phyloP scores from a whole-genome alignment of 2,329 filamentous ascomycete genomes.

The Delphinella strobiligena region DNA sequence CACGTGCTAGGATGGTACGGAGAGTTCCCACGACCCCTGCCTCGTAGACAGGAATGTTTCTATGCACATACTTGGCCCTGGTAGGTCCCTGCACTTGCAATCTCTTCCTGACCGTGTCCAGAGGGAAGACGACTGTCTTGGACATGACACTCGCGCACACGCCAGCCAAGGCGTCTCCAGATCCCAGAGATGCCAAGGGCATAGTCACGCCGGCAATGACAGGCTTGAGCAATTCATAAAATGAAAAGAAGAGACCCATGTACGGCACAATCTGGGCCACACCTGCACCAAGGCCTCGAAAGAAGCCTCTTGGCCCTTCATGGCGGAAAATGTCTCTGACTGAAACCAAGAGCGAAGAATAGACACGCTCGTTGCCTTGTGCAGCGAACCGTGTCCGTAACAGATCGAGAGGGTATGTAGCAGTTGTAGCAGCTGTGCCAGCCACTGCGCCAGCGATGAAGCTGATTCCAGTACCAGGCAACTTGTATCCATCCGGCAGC shows the following conservation, averaged over 20 bases:
- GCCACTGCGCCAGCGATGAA: constrained; percentile 76
- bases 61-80: constrained; percentile 63
- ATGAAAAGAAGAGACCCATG: constrained; percentile 92
- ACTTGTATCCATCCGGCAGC: constrained; percentile 29
- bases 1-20: constrained; percentile 52
- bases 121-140: constrained; percentile 83
- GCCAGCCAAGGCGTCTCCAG: constrained; percentile 73
- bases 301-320: constrained; percentile 73
- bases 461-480: constrained; percentile 59
- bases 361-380: constrained; percentile 72
- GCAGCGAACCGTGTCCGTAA: constrained; percentile 93
- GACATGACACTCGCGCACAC: constrained; percentile 65
- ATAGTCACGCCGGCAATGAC: constrained; percentile 35
- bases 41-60: constrained; percentile 75
- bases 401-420: constrained; percentile 87
- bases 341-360: constrained; percentile 56
- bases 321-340: constrained; percentile 59
- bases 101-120: constrained; percentile 85
- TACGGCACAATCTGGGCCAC: constrained; percentile 84
- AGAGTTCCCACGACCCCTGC: constrained; percentile 56
- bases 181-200: constrained; percentile 48
- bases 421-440: constrained; percentile 67
- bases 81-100: constrained; percentile 93
- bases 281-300: constrained; percentile 71
- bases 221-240: constrained; percentile 63